phyloP scores from a whole-genome alignment of 1,284 basidiomycete genomes.

The Ustilago bromivora region DNA sequence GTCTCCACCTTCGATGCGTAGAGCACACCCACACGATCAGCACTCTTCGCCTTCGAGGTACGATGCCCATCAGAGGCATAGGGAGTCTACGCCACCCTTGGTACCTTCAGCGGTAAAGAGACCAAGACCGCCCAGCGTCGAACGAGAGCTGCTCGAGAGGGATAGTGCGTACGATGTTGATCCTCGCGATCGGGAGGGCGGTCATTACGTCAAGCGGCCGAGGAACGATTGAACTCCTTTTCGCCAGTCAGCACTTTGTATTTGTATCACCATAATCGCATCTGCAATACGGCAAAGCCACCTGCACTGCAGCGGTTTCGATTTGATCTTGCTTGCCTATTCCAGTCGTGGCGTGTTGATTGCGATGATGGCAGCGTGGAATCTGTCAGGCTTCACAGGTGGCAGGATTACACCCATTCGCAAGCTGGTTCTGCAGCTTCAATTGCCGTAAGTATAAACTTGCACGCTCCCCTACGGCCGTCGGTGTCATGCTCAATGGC shows the following conservation, averaged over 20 bases:
- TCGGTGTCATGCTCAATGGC: not conserved
- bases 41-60: slow-evolving; percentile 20
- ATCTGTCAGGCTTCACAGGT: not conserved
- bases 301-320: not conserved
- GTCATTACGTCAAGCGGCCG: slow-evolving; percentile 27
- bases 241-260: slow-evolving; percentile 5
- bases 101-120: slow-evolving; percentile 23
- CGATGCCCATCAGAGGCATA: slow-evolving; percentile 18
- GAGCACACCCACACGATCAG: slow-evolving; percentile 16
- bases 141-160: slow-evolving; percentile 31
- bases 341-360: too few species aligned
- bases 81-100: slow-evolving; percentile 28
- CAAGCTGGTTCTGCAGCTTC: not conserved
- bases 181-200: slow-evolving; percentile 1
- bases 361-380: not conserved
- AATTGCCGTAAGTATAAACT: not conserved
- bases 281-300: slow-evolving; percentile 1
- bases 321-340: too few species aligned
- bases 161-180: slow-evolving; percentile 17
- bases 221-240: slow-evolving; percentile 32
- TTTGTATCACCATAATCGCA: slow-evolving; percentile 8
- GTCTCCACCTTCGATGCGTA: slow-evolving; percentile 21
- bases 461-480: not conserved
- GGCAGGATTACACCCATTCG: not conserved
- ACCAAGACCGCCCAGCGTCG: slow-evolving; percentile 28